These are phyloP conservation scores for Saccharomycopsis sp. DNA, from an alignment of 805 yeast species.

Conservation along the genomic window DNA sequence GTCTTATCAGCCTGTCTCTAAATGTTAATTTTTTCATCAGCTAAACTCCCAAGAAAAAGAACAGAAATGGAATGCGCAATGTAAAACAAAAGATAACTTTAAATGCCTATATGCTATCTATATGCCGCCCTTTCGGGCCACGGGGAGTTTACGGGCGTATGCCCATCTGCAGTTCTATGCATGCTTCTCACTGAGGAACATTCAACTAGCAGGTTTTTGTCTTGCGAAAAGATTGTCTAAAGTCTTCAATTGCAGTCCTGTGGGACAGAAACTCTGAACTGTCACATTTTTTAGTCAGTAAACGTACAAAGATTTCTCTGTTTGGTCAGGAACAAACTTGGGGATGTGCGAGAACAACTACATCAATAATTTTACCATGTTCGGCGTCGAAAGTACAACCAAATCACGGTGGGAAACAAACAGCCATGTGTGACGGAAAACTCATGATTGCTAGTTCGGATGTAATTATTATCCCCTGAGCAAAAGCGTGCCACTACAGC, in stretches of 20 bases:
- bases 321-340: background rate
- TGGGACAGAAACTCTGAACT: background rate
- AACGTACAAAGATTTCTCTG: background rate
- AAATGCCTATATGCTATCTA: background rate
- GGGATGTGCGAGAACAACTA: background rate
- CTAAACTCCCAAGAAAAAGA: too few relatives aligned
- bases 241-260: background rate
- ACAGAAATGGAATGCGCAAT: too few relatives aligned
- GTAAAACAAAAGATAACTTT: too few relatives aligned
- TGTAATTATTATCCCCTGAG: background rate
- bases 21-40: too few relatives aligned
- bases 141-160: background rate
- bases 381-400: background rate
- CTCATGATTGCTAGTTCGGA: background rate
- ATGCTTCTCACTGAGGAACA: background rate
- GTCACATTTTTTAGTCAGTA: background rate
- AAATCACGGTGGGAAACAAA: background rate
- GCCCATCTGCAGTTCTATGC: background rate
- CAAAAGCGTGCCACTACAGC: background rate
- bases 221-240: too few relatives aligned
- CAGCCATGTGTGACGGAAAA: background rate
- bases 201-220: too few relatives aligned
- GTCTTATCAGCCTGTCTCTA: too few relatives aligned
- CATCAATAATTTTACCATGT: background rate
- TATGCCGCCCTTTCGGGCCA: background rate